Evolutionary conservation across 192 early-diverging fungal genomes (phyloP).

Genomic region (Ambispora gerdemannii): DNA sequence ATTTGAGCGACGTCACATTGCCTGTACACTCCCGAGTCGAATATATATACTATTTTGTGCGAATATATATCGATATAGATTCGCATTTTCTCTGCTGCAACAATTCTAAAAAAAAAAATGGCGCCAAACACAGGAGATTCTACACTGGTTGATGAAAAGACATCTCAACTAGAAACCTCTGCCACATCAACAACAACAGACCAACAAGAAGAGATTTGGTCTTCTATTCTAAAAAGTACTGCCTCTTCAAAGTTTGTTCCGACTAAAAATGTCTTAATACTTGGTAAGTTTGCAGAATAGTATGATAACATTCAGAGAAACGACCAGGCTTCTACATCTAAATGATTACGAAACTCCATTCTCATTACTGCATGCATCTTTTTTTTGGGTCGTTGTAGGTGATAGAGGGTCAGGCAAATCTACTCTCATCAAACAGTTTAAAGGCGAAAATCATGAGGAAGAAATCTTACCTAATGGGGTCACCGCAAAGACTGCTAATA

Average conservation of each 20-base stretch:
- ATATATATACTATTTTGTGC: no score
- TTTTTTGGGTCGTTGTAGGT: conserved; percentile 39
- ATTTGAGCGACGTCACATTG: neutral
- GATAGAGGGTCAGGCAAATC: conserved; percentile 83
- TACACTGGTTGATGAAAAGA: neutral
- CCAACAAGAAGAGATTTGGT: conserved; percentile 66
- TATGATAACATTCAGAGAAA: no score
- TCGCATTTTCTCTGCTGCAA: no score
- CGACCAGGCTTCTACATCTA: no score
- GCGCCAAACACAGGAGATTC: neutral
- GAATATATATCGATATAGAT: no score
- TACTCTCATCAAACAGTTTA: conserved; percentile 67
- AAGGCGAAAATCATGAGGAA: conserved; percentile 42
- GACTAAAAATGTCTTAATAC: conserved; percentile 75
- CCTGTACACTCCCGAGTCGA: neutral
- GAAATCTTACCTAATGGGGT: conserved; percentile 41
- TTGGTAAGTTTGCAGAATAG: conserved; percentile 60
- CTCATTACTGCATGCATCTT: no score
- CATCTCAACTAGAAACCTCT: neutral
- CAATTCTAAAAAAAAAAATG: neutral
- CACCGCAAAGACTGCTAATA: conserved; percentile 39
- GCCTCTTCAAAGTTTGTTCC: conserved; percentile 72
- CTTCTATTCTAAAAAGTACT: conserved; percentile 70
- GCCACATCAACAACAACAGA: neutral
- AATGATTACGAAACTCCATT: no score